These are phyloP conservation scores for Lachnellula hyalina DNA, from an alignment of 2,329 filamentous ascomycete genomes.

Conservation along the genomic window DNA sequence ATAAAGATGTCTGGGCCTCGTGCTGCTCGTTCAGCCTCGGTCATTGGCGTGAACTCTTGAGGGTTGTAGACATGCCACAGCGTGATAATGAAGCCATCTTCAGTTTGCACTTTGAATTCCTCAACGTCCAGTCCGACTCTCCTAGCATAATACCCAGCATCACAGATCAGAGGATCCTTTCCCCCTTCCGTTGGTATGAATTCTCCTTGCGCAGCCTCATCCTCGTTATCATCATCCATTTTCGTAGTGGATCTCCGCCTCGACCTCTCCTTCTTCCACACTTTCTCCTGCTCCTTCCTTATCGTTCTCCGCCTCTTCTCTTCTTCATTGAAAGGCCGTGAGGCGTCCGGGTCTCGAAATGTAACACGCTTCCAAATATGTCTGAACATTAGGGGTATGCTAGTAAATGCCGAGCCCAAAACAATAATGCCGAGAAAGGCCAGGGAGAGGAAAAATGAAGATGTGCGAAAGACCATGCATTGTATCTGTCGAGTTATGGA, in stretches of 20 bases:
- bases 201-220: conserved; percentile 37
- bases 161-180: conserved; percentile 69
- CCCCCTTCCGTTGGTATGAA: conserved; percentile 76
- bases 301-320: conserved; percentile 55
- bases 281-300: conserved; percentile 51
- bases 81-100: conserved; percentile 87
- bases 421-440: conserved; percentile 73
- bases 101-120: conserved; percentile 77
- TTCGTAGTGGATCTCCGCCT: conserved; percentile 33
- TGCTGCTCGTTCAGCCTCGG: conserved; percentile 44
- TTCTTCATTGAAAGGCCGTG: conserved; percentile 67
- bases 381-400: conserved; percentile 47
- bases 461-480: conserved; percentile 57
- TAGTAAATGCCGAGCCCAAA: conserved; percentile 65
- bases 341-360: conserved; percentile 53
- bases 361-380: conserved; percentile 49
- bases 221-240: conserved; percentile 34
- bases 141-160: conserved; percentile 80
- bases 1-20: conserved; percentile 60
- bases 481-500: conserved; percentile 60
- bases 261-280: conserved; percentile 51
- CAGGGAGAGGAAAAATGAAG: conserved; percentile 72
- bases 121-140: conserved; percentile 85
- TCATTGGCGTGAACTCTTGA: conserved; percentile 55
- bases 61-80: conserved; percentile 90